A percentile compares a stretch with the other conserved stretches of the same genome.
phyloP scores from a whole-genome alignment of 2,329 filamentous ascomycete genomes.

The Arthrinium phaeospermum region DNA sequence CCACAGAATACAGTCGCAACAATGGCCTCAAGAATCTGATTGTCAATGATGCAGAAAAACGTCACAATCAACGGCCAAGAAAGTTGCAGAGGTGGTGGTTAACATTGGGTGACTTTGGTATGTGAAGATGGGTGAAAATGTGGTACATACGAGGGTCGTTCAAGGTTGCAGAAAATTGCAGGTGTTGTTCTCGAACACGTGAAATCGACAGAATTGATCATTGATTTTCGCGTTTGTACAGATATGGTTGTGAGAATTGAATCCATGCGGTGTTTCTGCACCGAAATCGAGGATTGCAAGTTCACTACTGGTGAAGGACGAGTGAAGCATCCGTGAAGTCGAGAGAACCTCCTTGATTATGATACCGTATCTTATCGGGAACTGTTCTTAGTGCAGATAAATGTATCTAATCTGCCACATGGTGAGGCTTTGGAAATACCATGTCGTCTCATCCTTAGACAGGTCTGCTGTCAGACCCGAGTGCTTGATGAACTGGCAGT shows the following conservation, averaged over 20 bases:
- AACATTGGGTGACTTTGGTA: not conserved
- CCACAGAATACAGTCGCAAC: not conserved
- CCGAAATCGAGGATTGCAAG: not conserved
- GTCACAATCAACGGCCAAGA: not conserved
- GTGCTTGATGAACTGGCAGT: not conserved
- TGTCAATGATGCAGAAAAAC: not conserved
- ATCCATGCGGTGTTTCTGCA: not conserved
- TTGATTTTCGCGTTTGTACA: not conserved
- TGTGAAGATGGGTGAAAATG: not conserved
- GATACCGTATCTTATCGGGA: not conserved
- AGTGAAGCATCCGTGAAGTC: not conserved
- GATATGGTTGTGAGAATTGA: not conserved
- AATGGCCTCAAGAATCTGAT: not conserved
- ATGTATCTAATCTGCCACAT: no score
- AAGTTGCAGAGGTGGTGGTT: no score
- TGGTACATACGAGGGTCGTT: not conserved
- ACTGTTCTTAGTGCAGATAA: not conserved
- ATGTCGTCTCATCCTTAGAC: not conserved
- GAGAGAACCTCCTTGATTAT: not conserved
- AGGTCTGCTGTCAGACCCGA: not conserved
- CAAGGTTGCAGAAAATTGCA: not conserved
- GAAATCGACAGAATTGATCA: not conserved
- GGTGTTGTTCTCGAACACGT: not conserved
- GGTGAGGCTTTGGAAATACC: not conserved
- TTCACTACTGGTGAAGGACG: not conserved